phyloP scores from a whole-genome alignment of 805 yeast genomes.

The Barnettozyma botsteinii region DNA sequence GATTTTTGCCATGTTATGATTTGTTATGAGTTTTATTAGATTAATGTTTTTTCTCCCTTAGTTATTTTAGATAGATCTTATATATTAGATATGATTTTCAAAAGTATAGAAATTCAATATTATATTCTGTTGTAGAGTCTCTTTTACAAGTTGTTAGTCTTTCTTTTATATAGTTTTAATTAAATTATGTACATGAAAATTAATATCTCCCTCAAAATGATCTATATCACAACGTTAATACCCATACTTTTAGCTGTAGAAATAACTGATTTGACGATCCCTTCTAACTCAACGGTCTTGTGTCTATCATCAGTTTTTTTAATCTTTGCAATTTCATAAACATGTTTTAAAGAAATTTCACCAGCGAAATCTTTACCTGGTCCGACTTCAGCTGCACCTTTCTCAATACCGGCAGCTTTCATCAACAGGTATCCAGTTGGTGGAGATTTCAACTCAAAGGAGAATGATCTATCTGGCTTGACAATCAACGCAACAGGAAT shows the following conservation, averaged over 20 bases:
- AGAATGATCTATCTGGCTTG: constrained; percentile 86
- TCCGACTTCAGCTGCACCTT: constrained; percentile 61
- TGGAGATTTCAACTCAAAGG: constrained; percentile 84
- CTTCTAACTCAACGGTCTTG: constrained; percentile 59
- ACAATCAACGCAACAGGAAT: constrained; percentile 81
- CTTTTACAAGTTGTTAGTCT: neutral
- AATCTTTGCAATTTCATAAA: constrained; percentile 91
- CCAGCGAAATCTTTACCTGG: constrained; percentile 63
- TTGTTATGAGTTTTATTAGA: neutral
- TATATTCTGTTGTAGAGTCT: too few species aligned
- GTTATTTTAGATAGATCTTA: neutral
- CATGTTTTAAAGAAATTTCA: constrained; percentile 70
- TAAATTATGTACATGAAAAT: constrained; percentile 1
- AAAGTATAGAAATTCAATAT: neutral
- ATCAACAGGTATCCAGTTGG: constrained; percentile 82
- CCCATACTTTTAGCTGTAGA: constrained; percentile 92
- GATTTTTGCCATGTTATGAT: neutral
- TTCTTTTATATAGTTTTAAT: neutral
- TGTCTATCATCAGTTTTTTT: constrained; percentile 84
- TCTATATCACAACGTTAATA: constrained; percentile 65
- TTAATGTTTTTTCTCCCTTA: neutral
- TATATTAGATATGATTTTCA: too few species aligned
- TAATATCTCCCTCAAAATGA: neutral
- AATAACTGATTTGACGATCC: constrained; percentile 74
- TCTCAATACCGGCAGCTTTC: constrained; percentile 72